phyloP scores from a whole-genome alignment of 108 stramenopile species.

The Cyclotella choctawhatcheeana region DNA sequence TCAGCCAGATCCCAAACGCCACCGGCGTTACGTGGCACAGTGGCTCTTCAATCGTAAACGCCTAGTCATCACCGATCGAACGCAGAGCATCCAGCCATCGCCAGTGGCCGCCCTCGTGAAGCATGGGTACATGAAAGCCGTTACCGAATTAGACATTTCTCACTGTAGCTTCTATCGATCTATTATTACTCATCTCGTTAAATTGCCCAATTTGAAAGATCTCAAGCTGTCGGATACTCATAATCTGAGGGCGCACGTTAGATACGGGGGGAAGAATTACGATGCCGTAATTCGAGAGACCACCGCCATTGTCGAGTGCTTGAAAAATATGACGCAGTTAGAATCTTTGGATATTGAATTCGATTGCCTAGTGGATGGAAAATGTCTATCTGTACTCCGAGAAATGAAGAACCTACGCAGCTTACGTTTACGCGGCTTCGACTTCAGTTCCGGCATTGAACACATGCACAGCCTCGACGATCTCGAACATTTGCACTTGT shows the following conservation, averaged over 20 bases:
- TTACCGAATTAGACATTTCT: not conserved
- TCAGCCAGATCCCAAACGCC: not conserved
- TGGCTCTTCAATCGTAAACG: not conserved
- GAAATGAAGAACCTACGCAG: not conserved
- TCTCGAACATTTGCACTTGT: not conserved
- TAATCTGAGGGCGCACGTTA: not conserved
- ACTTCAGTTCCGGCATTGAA: not conserved
- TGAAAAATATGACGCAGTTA: not conserved
- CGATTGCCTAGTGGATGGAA: conserved; percentile 1
- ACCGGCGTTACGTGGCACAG: not conserved
- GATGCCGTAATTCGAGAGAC: not conserved
- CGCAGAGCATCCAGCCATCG: not conserved
- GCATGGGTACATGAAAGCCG: not conserved
- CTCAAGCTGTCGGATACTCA: not conserved
- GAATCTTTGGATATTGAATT: conserved; percentile 5
- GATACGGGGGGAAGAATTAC: not conserved
- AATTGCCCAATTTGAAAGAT: not conserved
- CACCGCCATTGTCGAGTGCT: not conserved
- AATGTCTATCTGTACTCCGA: not conserved
- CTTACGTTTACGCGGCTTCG: not conserved
- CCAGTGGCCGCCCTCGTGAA: not conserved
- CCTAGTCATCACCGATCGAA: not conserved
- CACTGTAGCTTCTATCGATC: not conserved
- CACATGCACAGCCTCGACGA: not conserved
- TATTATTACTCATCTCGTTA: not conserved